phyloP scores from a whole-genome alignment of 345 rosid species.

The Citrus cavaleriei region DNA sequence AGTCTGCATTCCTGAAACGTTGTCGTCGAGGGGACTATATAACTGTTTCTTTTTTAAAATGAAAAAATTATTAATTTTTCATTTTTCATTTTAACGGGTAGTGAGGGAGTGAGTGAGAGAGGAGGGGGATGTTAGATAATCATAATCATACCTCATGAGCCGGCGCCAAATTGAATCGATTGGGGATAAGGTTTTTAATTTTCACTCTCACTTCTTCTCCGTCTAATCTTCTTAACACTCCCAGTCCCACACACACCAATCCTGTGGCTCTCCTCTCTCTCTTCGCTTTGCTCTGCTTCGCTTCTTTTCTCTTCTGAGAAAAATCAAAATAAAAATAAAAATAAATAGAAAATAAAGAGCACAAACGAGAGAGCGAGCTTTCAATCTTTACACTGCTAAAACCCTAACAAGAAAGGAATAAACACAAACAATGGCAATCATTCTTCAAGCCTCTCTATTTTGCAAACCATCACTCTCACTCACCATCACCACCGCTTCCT shows the following conservation, averaged over 20 bases:
- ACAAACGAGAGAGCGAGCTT: neutral
- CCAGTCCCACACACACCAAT: neutral
- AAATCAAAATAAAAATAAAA: too few species aligned
- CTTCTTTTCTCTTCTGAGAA: neutral
- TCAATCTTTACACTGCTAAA: constrained; percentile 9
- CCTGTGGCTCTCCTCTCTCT: constrained; percentile 1
- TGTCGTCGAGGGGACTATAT: too few species aligned
- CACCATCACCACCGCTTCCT: neutral
- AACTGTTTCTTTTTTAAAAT: too few species aligned
- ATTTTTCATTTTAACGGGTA: too few species aligned
- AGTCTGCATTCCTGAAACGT: too few species aligned
- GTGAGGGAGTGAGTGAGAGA: neutral
- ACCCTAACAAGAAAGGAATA: constrained; percentile 29
- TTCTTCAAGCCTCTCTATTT: constrained; percentile 74
- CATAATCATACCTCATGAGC: neutral
- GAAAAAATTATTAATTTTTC: too few species aligned
- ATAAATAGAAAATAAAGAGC: neutral
- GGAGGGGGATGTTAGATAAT: too few species aligned
- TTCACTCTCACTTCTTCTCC: neutral
- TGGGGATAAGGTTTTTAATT: constrained; percentile 34
- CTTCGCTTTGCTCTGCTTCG: neutral
- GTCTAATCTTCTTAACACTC: neutral
- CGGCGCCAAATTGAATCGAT: constrained; percentile 41
- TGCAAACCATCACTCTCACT: constrained; percentile 30
- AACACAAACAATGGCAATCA: constrained; percentile 37